Percentiles rank a stretch among this genome's conserved stretches.
Conservation (phyloP, 2,329 filamentous ascomycete species). For the Periconia sp. region DNA sequence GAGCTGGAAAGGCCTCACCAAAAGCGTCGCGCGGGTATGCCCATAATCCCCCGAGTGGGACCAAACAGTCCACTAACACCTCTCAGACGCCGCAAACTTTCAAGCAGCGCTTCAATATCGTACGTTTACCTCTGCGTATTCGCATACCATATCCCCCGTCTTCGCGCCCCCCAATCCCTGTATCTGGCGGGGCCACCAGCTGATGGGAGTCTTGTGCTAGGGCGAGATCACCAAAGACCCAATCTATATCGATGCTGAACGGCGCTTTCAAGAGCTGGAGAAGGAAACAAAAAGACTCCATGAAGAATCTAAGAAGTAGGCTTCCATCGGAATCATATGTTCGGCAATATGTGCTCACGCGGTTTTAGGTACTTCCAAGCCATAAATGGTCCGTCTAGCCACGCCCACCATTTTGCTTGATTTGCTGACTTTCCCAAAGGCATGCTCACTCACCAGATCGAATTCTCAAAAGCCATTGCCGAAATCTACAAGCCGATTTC, state of each 20-base stretch:
- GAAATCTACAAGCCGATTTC: constrained; percentile 99
- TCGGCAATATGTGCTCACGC: constrained; percentile 20
- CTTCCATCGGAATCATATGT: not conserved
- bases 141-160: not conserved
- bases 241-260: constrained; percentile 91
- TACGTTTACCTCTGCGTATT: constrained; percentile 31
- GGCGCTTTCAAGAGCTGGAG: constrained; percentile 91
- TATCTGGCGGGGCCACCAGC: constrained; percentile 12
- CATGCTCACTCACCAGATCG: constrained; percentile 97
- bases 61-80: constrained; percentile 23
- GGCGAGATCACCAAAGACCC: constrained; percentile 94
- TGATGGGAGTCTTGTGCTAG: constrained; percentile 32
- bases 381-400: constrained; percentile 70
- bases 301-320: constrained; percentile 85
- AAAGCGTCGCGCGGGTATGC: constrained; percentile 80
- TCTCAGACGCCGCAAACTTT: constrained; percentile 81
- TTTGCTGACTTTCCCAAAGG: constrained; percentile 47
- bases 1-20: constrained; percentile 97
- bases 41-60: constrained; percentile 12
- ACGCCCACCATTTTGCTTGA: not conserved
- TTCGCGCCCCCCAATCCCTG: constrained; percentile 23
- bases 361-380: constrained; percentile 76
- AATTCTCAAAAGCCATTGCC: constrained; percentile 92
- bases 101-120: constrained; percentile 88
- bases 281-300: constrained; percentile 95